Conservation (phyloP, 768 basidiomycete genomes). For the Naganishia vaughanmartiniae region DNA sequence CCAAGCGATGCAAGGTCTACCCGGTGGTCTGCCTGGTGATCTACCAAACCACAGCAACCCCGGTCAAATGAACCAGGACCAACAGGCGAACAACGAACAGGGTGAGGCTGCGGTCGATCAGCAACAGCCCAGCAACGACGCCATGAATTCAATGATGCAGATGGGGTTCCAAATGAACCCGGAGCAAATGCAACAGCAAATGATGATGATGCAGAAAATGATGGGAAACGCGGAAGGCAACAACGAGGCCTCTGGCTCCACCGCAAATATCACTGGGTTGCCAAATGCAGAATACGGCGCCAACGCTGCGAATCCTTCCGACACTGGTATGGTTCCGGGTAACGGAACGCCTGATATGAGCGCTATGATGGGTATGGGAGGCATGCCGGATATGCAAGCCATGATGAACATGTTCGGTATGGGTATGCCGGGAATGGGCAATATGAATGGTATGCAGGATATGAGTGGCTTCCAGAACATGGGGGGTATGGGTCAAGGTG, state of each 20-base stretch:
- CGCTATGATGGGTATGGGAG: constrained; percentile 77
- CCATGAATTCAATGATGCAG: constrained; percentile 64
- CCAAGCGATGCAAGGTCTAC: neutral
- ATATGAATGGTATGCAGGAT: constrained; percentile 25
- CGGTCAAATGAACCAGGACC: neutral
- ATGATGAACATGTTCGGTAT: constrained; percentile 34
- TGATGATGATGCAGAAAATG: constrained; percentile 60
- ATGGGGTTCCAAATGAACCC: constrained; percentile 77
- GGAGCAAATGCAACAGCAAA: constrained; percentile 62
- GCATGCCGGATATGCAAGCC: constrained; percentile 51
- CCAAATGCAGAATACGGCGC: constrained; percentile 30
- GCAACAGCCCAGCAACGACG: neutral
- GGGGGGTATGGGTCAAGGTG: constrained; percentile 8
- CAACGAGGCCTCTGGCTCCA: constrained; percentile 76
- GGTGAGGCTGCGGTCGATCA: neutral
- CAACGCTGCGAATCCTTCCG: constrained; percentile 24
- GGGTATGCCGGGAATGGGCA: constrained; percentile 28
- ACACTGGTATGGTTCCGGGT: constrained; percentile 37
- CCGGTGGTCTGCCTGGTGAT: neutral
- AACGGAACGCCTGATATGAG: constrained; percentile 73
- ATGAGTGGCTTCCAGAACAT: constrained; percentile 20
- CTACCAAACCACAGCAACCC: neutral
- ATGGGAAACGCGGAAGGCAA: constrained; percentile 53
- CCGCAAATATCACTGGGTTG: constrained; percentile 52
- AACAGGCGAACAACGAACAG: neutral